These are phyloP conservation scores for Magnolia changhungtana DNA, from an alignment of 164 flowering plant genomes.

Conservation along the genomic window DNA sequence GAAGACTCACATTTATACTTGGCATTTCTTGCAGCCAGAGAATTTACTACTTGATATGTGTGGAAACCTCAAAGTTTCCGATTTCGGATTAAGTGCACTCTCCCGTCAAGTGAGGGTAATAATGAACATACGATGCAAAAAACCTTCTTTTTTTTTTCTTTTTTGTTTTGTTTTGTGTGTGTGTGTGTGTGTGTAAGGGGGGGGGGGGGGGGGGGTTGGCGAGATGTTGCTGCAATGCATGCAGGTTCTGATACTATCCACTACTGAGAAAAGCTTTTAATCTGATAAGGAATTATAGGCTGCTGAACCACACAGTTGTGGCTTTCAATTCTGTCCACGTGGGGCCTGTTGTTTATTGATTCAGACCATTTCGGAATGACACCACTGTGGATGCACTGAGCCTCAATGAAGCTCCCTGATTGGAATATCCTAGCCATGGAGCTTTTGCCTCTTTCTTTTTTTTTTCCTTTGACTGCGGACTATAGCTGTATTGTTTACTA, in stretches of 20 bases:
- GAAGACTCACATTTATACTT: slow-evolving; percentile 1
- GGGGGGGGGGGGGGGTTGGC: too few relatives aligned
- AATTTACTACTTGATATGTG: slow-evolving; percentile 65
- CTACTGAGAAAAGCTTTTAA: neutral
- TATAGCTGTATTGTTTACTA: neutral
- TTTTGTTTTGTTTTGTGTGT: neutral
- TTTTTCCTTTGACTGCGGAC: neutral
- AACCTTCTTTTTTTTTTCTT: neutral
- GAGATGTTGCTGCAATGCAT: neutral
- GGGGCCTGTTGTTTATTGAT: neutral
- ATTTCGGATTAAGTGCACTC: slow-evolving; percentile 86
- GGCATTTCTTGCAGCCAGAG: slow-evolving; percentile 64
- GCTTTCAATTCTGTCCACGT: neutral
- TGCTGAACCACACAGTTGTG: too few relatives aligned
- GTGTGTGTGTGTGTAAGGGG: too few relatives aligned
- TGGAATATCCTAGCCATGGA: neutral
- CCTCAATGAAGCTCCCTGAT: neutral
- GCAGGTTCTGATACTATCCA: neutral
- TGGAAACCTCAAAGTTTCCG: slow-evolving; percentile 86
- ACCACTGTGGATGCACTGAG: neutral
- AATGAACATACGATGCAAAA: neutral
- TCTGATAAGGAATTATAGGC: neutral
- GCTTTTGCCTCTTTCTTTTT: neutral
- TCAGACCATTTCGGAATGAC: neutral
- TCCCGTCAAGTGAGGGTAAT: slow-evolving; percentile 85